These are phyloP conservation scores for Tuber borchii DNA, from an alignment of 495 filamentous ascomycete genomes.

Conservation along the genomic window DNA sequence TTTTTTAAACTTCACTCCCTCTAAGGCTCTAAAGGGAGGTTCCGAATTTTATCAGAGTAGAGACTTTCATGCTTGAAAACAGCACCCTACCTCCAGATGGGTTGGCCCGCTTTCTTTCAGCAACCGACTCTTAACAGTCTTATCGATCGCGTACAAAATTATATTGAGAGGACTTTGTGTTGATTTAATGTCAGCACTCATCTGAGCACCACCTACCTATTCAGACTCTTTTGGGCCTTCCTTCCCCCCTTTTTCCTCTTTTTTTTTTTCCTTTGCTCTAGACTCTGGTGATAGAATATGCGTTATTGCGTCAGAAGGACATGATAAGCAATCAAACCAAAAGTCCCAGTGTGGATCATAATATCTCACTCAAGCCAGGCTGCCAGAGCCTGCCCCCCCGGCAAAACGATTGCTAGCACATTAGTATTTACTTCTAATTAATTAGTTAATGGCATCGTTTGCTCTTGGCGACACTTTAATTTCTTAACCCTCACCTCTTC, in stretches of 20 bases:
- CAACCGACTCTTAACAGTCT: not conserved
- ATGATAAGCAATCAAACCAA: not conserved
- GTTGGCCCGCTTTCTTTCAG: not conserved
- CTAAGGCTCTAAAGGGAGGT: not conserved
- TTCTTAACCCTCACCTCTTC: not conserved
- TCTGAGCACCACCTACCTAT: not conserved
- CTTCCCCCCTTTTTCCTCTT: not conserved
- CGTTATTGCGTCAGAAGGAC: not conserved
- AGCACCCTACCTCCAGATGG: not conserved
- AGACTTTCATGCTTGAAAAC: not conserved
- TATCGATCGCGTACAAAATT: not conserved
- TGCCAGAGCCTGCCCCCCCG: not conserved
- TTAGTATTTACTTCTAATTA: not conserved
- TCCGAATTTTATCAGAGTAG: not conserved
- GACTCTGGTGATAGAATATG: not conserved
- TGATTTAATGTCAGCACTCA: not conserved
- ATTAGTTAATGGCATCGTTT: not conserved
- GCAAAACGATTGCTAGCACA: not conserved
- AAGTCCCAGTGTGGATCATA: not conserved
- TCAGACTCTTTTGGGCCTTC: not conserved
- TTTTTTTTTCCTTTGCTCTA: not conserved
- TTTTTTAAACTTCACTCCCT: not conserved
- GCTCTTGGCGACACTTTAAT: not conserved
- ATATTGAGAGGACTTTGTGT: not conserved
- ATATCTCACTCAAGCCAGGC: not conserved